A percentile compares a stretch with the other conserved stretches of the same genome.
Conservation (phyloP, 2,329 filamentous ascomycete species). For the Hymenoscyphus albidus region DNA sequence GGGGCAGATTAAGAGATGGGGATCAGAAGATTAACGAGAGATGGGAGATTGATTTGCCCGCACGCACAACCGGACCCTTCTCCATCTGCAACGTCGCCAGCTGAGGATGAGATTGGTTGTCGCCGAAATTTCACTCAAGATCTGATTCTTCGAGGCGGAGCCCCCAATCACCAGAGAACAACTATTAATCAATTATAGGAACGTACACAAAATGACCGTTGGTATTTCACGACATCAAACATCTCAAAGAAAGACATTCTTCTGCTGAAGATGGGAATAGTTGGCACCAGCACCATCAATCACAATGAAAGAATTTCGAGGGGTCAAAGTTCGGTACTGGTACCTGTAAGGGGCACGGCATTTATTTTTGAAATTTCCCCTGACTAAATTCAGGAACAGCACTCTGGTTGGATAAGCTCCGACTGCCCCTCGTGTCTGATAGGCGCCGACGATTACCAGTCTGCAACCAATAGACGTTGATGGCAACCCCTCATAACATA, state of each 20-base stretch:
- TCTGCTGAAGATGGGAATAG: background rate
- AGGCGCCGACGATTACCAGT: background rate
- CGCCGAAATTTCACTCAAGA: background rate
- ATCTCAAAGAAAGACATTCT: background rate
- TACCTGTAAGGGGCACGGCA: too few relatives aligned
- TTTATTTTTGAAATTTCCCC: constrained; percentile 4
- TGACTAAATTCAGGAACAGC: constrained; percentile 12
- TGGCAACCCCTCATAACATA: background rate
- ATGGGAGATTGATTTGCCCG: background rate
- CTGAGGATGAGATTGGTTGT: background rate
- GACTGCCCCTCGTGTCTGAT: background rate
- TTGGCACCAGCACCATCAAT: background rate
- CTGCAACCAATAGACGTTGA: background rate
- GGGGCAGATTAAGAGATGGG: background rate
- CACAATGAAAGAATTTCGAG: too few relatives aligned
- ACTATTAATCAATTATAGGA: background rate
- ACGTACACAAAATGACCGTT: background rate
- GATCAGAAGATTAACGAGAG: background rate
- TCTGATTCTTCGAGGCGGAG: background rate
- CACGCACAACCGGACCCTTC: background rate
- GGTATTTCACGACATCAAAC: background rate
- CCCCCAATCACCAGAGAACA: background rate
- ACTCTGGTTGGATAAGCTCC: constrained; percentile 5
- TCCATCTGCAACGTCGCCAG: background rate
- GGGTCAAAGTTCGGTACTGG: too few relatives aligned